Conservation (phyloP, 805 yeast species). For the Spathaspora passalidarum region DNA sequence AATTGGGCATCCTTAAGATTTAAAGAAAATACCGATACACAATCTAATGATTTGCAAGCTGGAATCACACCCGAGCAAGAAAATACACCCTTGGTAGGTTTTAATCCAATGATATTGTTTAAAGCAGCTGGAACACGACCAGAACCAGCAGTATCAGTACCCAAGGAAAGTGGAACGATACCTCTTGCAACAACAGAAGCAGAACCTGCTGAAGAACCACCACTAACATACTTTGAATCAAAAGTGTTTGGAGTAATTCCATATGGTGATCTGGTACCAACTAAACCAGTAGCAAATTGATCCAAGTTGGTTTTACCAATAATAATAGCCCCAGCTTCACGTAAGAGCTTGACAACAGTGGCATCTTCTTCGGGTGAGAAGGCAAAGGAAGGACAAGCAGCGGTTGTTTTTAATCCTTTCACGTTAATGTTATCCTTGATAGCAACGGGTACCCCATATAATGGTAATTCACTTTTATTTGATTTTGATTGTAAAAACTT, state of each 20-base stretch:
- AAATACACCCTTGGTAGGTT: slow-evolving; percentile 87
- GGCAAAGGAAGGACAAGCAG: slow-evolving; percentile 86
- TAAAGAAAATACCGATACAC: slow-evolving; percentile 82
- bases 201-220: slow-evolving; percentile 97
- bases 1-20: slow-evolving; percentile 81
- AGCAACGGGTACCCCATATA: slow-evolving; percentile 94
- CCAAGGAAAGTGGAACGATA: slow-evolving; percentile 81
- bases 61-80: slow-evolving; percentile 94
- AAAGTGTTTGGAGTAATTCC: slow-evolving; percentile 86
- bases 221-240: slow-evolving; percentile 74
- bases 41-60: slow-evolving; percentile 92
- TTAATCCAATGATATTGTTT: slow-evolving; percentile 87
- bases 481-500: slow-evolving; percentile 61
- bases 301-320: slow-evolving; percentile 94
- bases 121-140: slow-evolving; percentile 97
- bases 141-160: slow-evolving; percentile 98
- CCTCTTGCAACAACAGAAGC: slow-evolving; percentile 90
- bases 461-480: slow-evolving; percentile 53
- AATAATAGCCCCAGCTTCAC: slow-evolving; percentile 88
- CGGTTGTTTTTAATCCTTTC: slow-evolving; percentile 79
- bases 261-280: slow-evolving; percentile 93
- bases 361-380: slow-evolving; percentile 73
- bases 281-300: slow-evolving; percentile 96
- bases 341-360: slow-evolving; percentile 66
- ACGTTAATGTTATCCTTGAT: slow-evolving; percentile 94